A percentile compares a stretch with the other conserved stretches of the same genome.
Conservation (phyloP, 1,284 basidiomycete species). For the Sporisorium scitamineum region DNA sequence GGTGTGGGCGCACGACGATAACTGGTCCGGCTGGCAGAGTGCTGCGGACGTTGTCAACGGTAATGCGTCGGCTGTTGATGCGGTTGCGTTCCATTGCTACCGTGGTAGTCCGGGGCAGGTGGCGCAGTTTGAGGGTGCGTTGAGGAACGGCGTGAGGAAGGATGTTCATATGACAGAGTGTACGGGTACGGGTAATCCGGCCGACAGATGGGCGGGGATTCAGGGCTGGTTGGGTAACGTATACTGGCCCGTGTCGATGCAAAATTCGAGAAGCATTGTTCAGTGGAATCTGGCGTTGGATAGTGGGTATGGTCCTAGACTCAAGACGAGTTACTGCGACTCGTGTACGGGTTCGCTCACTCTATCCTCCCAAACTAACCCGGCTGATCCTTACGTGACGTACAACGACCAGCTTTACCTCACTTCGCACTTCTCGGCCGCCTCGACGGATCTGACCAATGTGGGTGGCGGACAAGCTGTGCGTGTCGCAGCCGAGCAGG, state of each 20-base stretch:
- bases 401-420: slow-evolving; percentile 50
- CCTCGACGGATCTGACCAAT: slow-evolving; percentile 41
- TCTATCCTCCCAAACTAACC: slow-evolving; percentile 29
- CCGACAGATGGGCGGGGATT: slow-evolving; percentile 30
- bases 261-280: slow-evolving; percentile 32
- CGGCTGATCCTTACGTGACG: slow-evolving; percentile 29
- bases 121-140: slow-evolving; percentile 15
- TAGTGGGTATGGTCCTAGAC: slow-evolving; percentile 41
- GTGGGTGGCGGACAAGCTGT: slow-evolving; percentile 49
- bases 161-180: slow-evolving; percentile 56
- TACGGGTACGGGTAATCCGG: slow-evolving; percentile 34
- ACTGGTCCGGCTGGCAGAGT: slow-evolving; percentile 34
- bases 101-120: slow-evolving; percentile 48
- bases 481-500: slow-evolving; percentile 19
- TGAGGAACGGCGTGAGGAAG: slow-evolving; percentile 30
- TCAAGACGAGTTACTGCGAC: slow-evolving; percentile 39
- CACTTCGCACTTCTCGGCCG: slow-evolving; percentile 45
- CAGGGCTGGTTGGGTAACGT: slow-evolving; percentile 51
- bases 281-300: slow-evolving; percentile 60
- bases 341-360: slow-evolving; percentile 49
- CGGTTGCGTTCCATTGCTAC: slow-evolving; percentile 61
- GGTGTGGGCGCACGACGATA: slow-evolving; percentile 60
- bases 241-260: slow-evolving; percentile 45
- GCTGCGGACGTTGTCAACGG: slow-evolving; percentile 51
- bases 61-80: slow-evolving; percentile 46